Percentiles rank a stretch among this genome's conserved stretches.
Conservation (phyloP, 2,329 filamentous ascomycete genomes). For the Microascus cirrosus region DNA sequence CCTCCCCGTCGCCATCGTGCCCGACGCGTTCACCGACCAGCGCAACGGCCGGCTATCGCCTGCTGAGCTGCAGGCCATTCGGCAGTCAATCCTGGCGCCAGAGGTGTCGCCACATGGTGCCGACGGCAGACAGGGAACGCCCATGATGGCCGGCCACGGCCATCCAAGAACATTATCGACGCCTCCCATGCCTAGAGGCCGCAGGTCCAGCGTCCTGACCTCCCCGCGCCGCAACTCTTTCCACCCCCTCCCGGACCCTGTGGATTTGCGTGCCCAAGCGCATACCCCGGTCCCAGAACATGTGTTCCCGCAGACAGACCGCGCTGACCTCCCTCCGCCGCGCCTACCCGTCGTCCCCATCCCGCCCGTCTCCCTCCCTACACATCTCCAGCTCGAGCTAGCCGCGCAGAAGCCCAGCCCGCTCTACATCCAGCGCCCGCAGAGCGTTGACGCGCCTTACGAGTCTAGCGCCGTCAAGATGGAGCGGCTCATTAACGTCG, state of each 20-base stretch:
- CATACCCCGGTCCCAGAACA: not conserved
- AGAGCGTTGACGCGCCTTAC: conserved; percentile 56
- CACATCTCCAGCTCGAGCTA: conserved; percentile 53
- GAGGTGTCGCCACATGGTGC: not conserved
- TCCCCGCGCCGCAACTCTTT: conserved; percentile 38
- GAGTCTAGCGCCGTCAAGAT: conserved; percentile 90
- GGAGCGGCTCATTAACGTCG: conserved; percentile 79
- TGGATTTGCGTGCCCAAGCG: not conserved
- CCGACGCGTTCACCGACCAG: conserved; percentile 19
- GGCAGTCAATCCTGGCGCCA: conserved; percentile 12
- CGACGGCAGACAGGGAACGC: not conserved
- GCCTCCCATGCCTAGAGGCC: conserved; percentile 31
- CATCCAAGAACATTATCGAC: conserved; percentile 35
- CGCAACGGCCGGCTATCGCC: conserved; percentile 7
- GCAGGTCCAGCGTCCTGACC: conserved; percentile 7
- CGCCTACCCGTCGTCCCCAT: conserved; percentile 7
- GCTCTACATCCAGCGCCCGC: conserved; percentile 52
- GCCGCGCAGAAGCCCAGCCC: conserved; percentile 51
- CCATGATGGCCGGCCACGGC: not conserved
- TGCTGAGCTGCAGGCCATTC: conserved; percentile 13
- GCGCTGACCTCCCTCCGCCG: not conserved
- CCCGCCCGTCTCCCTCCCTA: conserved; percentile 52
- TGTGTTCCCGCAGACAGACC: not conserved
- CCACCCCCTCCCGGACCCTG: conserved; percentile 19
- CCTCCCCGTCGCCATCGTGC: conserved; percentile 35